Conservation (phyloP, 2,329 filamentous ascomycete species). For the Colletotrichum godetiae region DNA sequence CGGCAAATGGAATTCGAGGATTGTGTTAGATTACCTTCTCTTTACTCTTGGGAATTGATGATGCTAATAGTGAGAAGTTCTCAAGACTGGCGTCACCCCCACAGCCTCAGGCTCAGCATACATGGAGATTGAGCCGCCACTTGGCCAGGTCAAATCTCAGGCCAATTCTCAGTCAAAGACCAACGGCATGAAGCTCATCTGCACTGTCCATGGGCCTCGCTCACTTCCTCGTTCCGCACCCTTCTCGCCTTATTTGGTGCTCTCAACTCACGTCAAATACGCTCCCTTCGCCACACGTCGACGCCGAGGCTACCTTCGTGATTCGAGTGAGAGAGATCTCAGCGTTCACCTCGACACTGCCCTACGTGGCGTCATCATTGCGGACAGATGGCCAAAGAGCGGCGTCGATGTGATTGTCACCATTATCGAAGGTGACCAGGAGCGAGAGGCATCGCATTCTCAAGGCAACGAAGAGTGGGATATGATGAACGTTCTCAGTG, state of each 20-base stretch:
- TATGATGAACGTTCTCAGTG: conserved; percentile 89
- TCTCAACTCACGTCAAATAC: conserved; percentile 96
- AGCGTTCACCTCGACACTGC: conserved; percentile 93
- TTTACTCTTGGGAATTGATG: neutral
- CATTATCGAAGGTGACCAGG: conserved; percentile 92
- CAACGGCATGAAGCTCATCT: conserved; percentile 88
- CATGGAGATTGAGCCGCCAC: conserved; percentile 71
- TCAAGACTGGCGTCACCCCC: conserved; percentile 92
- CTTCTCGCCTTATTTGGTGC: conserved; percentile 91
- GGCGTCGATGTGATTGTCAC: conserved; percentile 96
- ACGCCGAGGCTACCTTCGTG: conserved; percentile 86
- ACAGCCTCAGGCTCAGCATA: conserved; percentile 95
- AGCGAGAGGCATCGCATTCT: conserved; percentile 63
- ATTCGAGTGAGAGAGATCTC: conserved; percentile 87
- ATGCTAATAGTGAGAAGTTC: conserved; percentile 64
- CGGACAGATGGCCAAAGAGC: conserved; percentile 98
- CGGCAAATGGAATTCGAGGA: conserved; percentile 80
- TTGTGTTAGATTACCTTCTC: conserved; percentile 75
- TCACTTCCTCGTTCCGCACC: conserved; percentile 89
- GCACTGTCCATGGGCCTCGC: conserved; percentile 92
- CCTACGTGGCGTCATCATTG: conserved; percentile 88
- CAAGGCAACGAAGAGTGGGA: conserved; percentile 78
- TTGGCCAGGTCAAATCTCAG: conserved; percentile 44
- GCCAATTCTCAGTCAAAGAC: conserved; percentile 52
- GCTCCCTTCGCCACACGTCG: conserved; percentile 90